A percentile compares a stretch with the other conserved stretches of the same genome.
Conservation (phyloP, 2,329 filamentous ascomycete genomes). For the Epichloe festucae region DNA sequence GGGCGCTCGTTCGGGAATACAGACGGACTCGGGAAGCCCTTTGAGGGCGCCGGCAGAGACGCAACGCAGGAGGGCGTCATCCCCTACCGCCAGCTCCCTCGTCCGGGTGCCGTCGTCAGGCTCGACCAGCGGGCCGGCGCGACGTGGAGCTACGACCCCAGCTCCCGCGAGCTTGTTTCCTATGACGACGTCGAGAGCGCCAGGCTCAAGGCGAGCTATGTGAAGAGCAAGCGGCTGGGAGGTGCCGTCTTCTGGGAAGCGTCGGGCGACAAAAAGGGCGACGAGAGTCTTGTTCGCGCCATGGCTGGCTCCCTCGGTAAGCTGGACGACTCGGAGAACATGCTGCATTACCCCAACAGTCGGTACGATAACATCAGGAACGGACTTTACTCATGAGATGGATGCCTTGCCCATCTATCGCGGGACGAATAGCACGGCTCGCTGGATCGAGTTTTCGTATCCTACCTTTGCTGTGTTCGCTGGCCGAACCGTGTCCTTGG, state of each 20-base stretch:
- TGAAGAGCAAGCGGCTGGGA: slow-evolving; percentile 47
- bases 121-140: slow-evolving; percentile 47
- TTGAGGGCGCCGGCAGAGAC: slow-evolving; percentile 49
- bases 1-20: slow-evolving; percentile 64
- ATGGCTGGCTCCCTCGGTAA: slow-evolving; percentile 31
- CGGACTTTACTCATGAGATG: slow-evolving; percentile 12
- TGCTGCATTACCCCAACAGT: slow-evolving; percentile 42
- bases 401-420: too few relatives aligned
- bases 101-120: slow-evolving; percentile 39
- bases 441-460: too few relatives aligned
- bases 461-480: too few relatives aligned
- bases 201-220: slow-evolving; percentile 48
- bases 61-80: slow-evolving; percentile 48
- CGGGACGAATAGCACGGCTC: too few relatives aligned
- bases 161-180: slow-evolving; percentile 48
- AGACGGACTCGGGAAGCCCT: slow-evolving; percentile 50
- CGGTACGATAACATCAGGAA: slow-evolving; percentile 43
- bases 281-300: slow-evolving; percentile 44
- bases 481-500: too few relatives aligned
- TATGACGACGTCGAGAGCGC: slow-evolving; percentile 53
- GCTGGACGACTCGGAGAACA: slow-evolving; percentile 38
- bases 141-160: slow-evolving; percentile 57
- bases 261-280: slow-evolving; percentile 46
- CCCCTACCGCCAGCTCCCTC: slow-evolving; percentile 62
- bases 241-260: slow-evolving; percentile 82